These are phyloP conservation scores for Eimeria brunetti DNA, from an alignment of 169 alveolate genomes.

Conservation along the genomic window DNA sequence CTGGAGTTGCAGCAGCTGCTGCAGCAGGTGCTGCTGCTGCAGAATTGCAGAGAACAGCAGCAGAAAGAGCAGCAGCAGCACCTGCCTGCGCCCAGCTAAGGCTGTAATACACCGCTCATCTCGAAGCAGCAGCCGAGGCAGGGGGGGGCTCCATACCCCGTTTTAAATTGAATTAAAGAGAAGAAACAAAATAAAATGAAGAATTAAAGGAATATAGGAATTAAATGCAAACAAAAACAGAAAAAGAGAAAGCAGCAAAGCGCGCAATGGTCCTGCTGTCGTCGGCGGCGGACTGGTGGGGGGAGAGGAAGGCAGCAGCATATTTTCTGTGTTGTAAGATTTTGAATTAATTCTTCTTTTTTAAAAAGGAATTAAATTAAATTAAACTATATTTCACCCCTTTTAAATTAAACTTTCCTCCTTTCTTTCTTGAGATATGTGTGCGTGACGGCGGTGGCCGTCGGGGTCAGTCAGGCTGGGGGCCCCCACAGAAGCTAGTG, in stretches of 20 bases:
- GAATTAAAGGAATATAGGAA: not conserved
- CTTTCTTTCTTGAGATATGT: not conserved
- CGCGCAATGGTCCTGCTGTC: conserved; percentile 14
- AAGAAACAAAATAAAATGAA: not conserved
- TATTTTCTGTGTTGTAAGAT: not conserved
- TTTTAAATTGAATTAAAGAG: not conserved
- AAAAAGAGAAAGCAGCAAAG: not conserved
- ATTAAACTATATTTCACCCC: no score
- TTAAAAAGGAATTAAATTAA: no score
- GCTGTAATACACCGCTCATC: not conserved
- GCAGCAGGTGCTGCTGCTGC: not conserved
- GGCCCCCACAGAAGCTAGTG: no score
- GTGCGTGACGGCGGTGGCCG: no score
- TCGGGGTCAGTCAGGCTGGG: no score
- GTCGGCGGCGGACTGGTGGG: conserved; percentile 24
- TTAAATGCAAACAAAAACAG: not conserved
- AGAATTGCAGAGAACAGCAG: not conserved
- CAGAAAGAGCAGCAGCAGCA: not conserved
- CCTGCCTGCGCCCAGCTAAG: not conserved
- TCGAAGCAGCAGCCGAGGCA: not conserved
- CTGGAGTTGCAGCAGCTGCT: not conserved
- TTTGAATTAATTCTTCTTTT: not conserved
- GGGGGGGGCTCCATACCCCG: not conserved
- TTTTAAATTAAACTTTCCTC: not conserved
- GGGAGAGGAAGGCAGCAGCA: no score